Conservation (phyloP, 2,329 filamentous ascomycete genomes). For the Diaporthe longicolla region DNA sequence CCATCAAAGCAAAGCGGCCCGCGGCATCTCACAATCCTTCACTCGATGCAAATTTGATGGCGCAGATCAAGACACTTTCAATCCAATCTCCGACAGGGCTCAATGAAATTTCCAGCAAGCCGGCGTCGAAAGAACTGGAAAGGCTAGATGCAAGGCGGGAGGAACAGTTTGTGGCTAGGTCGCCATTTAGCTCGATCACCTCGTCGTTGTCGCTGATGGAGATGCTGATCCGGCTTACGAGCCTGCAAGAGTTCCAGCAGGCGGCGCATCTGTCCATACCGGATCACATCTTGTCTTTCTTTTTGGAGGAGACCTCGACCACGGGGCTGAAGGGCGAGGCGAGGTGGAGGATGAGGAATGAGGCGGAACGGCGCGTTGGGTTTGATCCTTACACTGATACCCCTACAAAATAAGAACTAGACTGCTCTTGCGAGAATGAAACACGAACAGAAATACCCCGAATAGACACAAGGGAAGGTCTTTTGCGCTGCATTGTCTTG, state of each 20-base stretch:
- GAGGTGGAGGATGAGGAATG: constrained; percentile 59
- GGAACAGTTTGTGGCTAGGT: constrained; percentile 56
- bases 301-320: constrained; percentile 75
- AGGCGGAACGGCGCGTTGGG: constrained; percentile 64
- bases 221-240: constrained; percentile 87
- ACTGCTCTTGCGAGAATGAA: constrained; percentile 17
- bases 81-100: constrained; percentile 44
- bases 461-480: neutral
- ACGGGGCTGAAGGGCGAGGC: constrained; percentile 64
- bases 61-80: constrained; percentile 58
- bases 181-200: constrained; percentile 66
- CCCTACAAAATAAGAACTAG: constrained; percentile 47
- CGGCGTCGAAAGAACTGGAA: constrained; percentile 19
- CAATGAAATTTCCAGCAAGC: constrained; percentile 26
- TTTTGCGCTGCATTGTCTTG: neutral
- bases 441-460: neutral
- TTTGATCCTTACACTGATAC: constrained; percentile 70
- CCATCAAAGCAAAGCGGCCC: constrained; percentile 28
- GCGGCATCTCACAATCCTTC: constrained; percentile 43
- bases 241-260: constrained; percentile 93
- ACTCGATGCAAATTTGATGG: constrained; percentile 56
- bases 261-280: constrained; percentile 89
- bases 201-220: constrained; percentile 83
- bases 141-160: constrained; percentile 38
- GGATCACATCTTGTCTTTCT: constrained; percentile 91